Base-by-base conservation (phyloP, 2,329 filamentous ascomycete species). In the Trichocomaceae sp. region DNA sequence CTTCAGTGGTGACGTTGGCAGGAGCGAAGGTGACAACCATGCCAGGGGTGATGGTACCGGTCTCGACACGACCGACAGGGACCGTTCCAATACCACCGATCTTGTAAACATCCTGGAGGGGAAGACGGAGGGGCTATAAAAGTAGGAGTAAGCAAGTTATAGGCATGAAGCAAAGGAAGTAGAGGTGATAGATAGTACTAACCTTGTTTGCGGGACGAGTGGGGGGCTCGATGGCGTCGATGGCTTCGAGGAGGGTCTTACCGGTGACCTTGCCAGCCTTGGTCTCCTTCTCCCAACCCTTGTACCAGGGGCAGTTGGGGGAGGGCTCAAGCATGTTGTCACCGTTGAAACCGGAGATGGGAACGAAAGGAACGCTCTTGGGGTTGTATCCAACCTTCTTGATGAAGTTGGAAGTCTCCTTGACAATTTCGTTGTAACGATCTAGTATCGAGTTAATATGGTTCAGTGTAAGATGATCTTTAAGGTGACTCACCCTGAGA, bases 341-440 rank as follows among this genome's bases (percentile, higher is more conserved):
- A 77, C 93, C 93, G 86, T 99, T 87, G 90, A 99, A 99, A 71
- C 93, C 93, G 71, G 93, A 97, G 88, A 99, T 97, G 76, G 93
- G 93, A 74, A 99, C 93, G 84, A 99, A 99, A 70, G 92, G 83
- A 75, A 97, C 91, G 70, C 81, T 78, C 90, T 97, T 97, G 83
- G 93, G 92, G 89, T 97, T 96, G 90, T 92, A 99, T 78, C 93
- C 93, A 80, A 97, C 92, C 90, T 99, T 97, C 92, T 97, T 99
- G 90, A 99, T 96, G 89, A 97, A 97, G 84, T 84, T 87, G 82
- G 91, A 95, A 70, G 91, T 96, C 86, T 99, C 93, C 90, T 97
- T 97, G 87, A 97, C 92, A 78, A 99, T 97, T 80, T 97, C 93
- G 75, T 91, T 81, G 90, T 82, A 97, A 83, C 93, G 92, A 64